Evolutionary conservation across 2,329 filamentous ascomycete genomes (phyloP), one percentile per base, ranked within the genome.

Genomic region (Neophaeococcomyces mojaviensis): DNA sequence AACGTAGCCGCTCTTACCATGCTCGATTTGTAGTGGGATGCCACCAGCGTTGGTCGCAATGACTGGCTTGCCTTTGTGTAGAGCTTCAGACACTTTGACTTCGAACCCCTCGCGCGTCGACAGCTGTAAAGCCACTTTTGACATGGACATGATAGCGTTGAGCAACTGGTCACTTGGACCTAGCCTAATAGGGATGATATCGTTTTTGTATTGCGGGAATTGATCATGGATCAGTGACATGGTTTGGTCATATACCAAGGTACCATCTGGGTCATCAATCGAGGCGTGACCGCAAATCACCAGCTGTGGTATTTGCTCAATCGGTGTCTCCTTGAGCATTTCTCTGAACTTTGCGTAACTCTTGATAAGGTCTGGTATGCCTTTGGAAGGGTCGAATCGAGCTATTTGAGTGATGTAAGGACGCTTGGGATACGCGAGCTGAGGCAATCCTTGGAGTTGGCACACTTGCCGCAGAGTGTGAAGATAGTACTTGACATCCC

Each of bases 81-180:
- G 71, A 1, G 84, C 86, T 64, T 92, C 87, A 0, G 83, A 88
- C 4, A 92, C 85, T 65, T 92, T 92, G 56, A 92, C 82, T 64
- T 92, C 86, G 56, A 92, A 92, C 0, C 86, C 86, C 61, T 92
- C 86, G 30, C 84, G 78, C 0, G 82, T 88, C 2, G 84, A 89
- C 4, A 92, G 77, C 63, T 92, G 86, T 6, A 92, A 74, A 1
- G 82, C 82, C 6, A 88, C 78, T 47, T 82, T 78, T 1, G 84
- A 81, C 40, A 83, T 82, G 31, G 81, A 79, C 50, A 92, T 74
- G 34, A 92, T 69, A 0, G 80, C 78, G 63, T 92, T 89, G 56
- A 92, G 78, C 16, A 88, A 72, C 63, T 92, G 86, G 57, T 92
- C 86, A 9, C 82, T 85, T 22, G 86, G 83, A 0, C 83, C 79